Percentiles rank a stretch among this genome's conserved stretches.
These are phyloP conservation scores for Salvia rosmarinus DNA, from an alignment of 257 asterid species.

Conservation along the genomic window DNA sequence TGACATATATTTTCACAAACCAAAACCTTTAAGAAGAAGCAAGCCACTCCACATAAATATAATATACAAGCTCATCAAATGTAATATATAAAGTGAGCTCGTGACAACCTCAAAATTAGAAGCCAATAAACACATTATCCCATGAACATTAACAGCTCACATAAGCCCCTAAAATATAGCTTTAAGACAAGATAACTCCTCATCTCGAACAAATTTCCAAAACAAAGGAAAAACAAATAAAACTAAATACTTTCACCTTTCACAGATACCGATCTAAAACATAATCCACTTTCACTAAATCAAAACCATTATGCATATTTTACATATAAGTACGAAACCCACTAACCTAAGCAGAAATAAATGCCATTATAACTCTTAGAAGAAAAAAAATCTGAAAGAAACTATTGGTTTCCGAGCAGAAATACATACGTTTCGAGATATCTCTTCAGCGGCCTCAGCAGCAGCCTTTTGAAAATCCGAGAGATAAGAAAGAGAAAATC, in stretches of 20 bases:
- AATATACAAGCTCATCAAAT: neutral
- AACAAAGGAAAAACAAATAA: neutral
- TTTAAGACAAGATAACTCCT: conserved; percentile 8
- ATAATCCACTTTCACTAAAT: conserved; percentile 15
- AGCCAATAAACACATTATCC: neutral
- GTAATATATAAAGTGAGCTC: neutral
- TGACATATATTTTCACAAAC: conserved; percentile 4
- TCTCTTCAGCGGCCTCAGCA: conserved; percentile 81
- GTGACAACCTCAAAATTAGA: neutral
- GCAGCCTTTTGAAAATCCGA: conserved; percentile 90
- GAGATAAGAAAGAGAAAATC: conserved; percentile 70
- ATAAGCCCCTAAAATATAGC: neutral
- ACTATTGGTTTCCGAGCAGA: neutral
- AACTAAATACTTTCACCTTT: neutral
- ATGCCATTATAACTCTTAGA: neutral
- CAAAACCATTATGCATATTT: neutral
- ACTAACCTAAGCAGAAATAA: conserved; percentile 4
- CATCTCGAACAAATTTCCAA: neutral
- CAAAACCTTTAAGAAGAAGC: neutral
- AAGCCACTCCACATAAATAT: neutral
- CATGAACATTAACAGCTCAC: neutral
- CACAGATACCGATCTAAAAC: neutral
- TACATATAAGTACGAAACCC: neutral
- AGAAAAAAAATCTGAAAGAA: neutral
- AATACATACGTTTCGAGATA: conserved; percentile 76